Conservation (phyloP, 2,329 filamentous ascomycete species). For the Torrubiellomyces zombiae region DNA sequence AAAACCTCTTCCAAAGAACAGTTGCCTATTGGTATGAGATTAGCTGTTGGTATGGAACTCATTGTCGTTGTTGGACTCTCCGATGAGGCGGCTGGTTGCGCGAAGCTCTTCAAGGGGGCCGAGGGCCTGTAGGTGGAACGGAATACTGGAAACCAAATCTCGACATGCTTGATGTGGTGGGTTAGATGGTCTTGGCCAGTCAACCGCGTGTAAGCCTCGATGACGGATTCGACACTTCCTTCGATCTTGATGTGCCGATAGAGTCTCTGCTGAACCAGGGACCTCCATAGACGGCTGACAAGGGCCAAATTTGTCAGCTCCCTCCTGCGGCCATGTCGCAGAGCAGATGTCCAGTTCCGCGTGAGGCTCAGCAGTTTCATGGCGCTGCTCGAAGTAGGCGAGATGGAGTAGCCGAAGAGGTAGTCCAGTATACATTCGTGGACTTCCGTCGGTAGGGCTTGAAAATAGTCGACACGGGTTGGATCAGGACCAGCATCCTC, state of each 20-base stretch:
- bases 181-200: constrained; percentile 39
- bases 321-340: constrained; percentile 50
- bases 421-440: constrained; percentile 58
- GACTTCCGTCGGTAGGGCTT: constrained; percentile 49
- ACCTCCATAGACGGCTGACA: constrained; percentile 46
- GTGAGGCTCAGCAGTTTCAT: constrained; percentile 35
- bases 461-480: constrained; percentile 19
- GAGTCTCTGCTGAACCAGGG: constrained; percentile 52
- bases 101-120: constrained; percentile 24
- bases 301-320: constrained; percentile 50
- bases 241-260: constrained; percentile 65
- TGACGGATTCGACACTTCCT: constrained; percentile 46
- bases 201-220: constrained; percentile 46
- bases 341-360: constrained; percentile 45
- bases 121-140: constrained; percentile 34
- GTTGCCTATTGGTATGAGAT: no score
- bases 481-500: constrained; percentile 7
- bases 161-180: constrained; percentile 51
- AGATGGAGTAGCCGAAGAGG: constrained; percentile 51
- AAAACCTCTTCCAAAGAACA: constrained; percentile 57
- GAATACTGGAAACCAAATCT: constrained; percentile 66
- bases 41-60: constrained; percentile 41
- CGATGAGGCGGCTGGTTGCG: constrained; percentile 34
- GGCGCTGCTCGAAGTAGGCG: constrained; percentile 39
- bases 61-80: constrained; percentile 39